Conservation (phyloP, 2,329 filamentous ascomycete species). For the Neophaeococcomyces mojaviensis region DNA sequence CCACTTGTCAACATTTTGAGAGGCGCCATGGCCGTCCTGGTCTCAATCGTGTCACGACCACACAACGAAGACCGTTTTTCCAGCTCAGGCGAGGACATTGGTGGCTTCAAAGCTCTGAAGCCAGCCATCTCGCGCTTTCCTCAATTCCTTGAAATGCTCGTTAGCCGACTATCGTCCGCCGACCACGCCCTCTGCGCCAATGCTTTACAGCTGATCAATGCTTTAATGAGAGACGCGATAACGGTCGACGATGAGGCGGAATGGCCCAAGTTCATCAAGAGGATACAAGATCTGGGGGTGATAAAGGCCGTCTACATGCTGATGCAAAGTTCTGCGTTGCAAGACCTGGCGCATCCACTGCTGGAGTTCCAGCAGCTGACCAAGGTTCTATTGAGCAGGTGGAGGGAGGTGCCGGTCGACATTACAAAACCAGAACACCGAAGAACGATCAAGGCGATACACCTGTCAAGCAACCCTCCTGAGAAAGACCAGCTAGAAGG, state of each 20-base stretch:
- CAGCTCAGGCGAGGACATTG: conserved; percentile 6
- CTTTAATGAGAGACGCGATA: conserved; percentile 84
- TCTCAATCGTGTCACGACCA: conserved; percentile 83
- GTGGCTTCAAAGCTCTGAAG: conserved; percentile 85
- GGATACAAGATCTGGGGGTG: conserved; percentile 82
- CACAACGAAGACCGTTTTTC: conserved; percentile 34
- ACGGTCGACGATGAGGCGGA: conserved; percentile 70
- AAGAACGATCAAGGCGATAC: conserved; percentile 74
- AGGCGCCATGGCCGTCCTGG: conserved; percentile 92
- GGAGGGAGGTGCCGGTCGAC: conserved; percentile 78
- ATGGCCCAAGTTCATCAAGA: conserved; percentile 93
- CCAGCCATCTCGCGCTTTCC: conserved; percentile 86
- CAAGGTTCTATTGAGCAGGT: conserved; percentile 78
- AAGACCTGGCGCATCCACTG: conserved; percentile 81
- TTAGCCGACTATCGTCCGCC: conserved; percentile 82
- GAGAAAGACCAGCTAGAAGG: conserved; percentile 25
- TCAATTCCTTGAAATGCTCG: conserved; percentile 89
- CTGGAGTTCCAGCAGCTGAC: conserved; percentile 90
- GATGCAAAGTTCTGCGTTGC: conserved; percentile 88
- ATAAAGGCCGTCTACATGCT: conserved; percentile 86
- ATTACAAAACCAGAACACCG: conserved; percentile 82
- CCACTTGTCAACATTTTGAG: conserved; percentile 95
- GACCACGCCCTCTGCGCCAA: conserved; percentile 95
- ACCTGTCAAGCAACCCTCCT: conserved; percentile 67
- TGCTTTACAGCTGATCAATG: conserved; percentile 89